Conservation (phyloP, 140 eudicot genomes). For the Eryngium alpinum region DNA sequence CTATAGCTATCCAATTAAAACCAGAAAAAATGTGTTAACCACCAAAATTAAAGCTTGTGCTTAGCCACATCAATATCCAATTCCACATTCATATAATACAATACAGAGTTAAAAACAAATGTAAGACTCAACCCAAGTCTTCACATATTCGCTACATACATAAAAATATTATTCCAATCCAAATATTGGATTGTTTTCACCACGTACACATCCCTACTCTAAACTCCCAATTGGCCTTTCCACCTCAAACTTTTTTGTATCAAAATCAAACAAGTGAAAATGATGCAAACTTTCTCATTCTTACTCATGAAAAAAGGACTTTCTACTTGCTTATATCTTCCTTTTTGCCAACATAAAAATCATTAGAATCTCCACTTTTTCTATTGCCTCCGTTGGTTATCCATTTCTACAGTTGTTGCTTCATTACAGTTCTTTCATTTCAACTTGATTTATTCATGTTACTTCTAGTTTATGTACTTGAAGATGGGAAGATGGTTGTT, state of each 20-base stretch:
- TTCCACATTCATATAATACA: background rate
- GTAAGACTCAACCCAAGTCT: background rate
- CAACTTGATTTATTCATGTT: background rate
- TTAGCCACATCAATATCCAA: slow-evolving; percentile 51
- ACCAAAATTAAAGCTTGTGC: slow-evolving; percentile 20
- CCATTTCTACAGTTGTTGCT: slow-evolving; percentile 32
- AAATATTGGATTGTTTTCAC: background rate
- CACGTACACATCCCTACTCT: slow-evolving; percentile 1
- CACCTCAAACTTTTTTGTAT: slow-evolving; percentile 28
- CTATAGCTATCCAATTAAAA: slow-evolving; percentile 6
- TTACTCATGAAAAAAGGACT: background rate
- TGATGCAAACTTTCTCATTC: slow-evolving; percentile 29
- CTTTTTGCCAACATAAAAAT: slow-evolving; percentile 48
- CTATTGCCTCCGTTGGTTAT: slow-evolving; percentile 29
- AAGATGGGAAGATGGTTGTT: no score
- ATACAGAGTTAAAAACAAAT: background rate
- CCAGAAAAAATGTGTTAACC: slow-evolving; percentile 11
- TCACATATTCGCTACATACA: background rate
- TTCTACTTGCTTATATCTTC: background rate
- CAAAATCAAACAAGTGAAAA: slow-evolving; percentile 25
- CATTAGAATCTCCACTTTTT: slow-evolving; percentile 29
- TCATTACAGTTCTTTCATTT: background rate
- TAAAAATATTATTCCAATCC: no score
- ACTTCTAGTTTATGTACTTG: no score
- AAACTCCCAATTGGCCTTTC: slow-evolving; percentile 18